These are phyloP conservation scores for Marvania coccoides DNA, from an alignment of 139 green algal genomes.

Conservation along the genomic window DNA sequence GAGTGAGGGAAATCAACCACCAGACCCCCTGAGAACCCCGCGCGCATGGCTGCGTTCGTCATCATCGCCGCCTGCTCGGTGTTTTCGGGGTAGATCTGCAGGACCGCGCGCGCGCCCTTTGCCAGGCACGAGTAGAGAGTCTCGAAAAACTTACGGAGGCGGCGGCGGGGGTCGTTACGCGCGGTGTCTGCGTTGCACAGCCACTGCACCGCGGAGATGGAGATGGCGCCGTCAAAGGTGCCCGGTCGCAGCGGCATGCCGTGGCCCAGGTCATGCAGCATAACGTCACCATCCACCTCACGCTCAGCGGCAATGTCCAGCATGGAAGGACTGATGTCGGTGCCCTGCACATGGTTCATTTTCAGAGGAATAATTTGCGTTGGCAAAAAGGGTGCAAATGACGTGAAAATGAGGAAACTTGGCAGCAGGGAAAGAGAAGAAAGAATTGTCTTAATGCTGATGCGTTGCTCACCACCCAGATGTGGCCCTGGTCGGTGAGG, in stretches of 20 bases:
- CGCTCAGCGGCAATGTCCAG: slow-evolving; percentile 36
- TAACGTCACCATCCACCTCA: slow-evolving; percentile 32
- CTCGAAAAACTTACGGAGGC: slow-evolving; percentile 84
- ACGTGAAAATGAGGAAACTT: not conserved
- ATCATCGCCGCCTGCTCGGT: slow-evolving; percentile 84
- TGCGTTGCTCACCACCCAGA: slow-evolving; percentile 72
- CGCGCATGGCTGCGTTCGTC: slow-evolving; percentile 79
- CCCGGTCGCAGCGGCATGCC: slow-evolving; percentile 73
- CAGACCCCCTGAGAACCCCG: slow-evolving; percentile 88
- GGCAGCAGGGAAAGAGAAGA: not conserved
- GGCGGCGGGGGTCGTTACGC: slow-evolving; percentile 61
- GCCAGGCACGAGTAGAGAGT: slow-evolving; percentile 75
- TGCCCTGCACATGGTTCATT: slow-evolving; percentile 30
- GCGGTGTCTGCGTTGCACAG: slow-evolving; percentile 60
- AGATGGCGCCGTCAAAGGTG: slow-evolving; percentile 81
- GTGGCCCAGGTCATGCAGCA: slow-evolving; percentile 80
- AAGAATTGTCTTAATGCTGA: not conserved
- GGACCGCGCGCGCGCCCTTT: slow-evolving; percentile 71
- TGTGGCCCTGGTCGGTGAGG: slow-evolving; percentile 62
- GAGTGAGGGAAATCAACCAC: slow-evolving; percentile 95
- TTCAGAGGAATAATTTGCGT: not conserved
- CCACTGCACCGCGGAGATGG: slow-evolving; percentile 46
- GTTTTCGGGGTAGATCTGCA: slow-evolving; percentile 87
- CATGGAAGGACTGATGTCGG: slow-evolving; percentile 88
- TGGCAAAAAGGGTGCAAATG: not conserved